Percentiles rank a stretch among this genome's conserved stretches.
Conservation (phyloP, 2,329 filamentous ascomycete species). For the Colletotrichum eremochloae region DNA sequence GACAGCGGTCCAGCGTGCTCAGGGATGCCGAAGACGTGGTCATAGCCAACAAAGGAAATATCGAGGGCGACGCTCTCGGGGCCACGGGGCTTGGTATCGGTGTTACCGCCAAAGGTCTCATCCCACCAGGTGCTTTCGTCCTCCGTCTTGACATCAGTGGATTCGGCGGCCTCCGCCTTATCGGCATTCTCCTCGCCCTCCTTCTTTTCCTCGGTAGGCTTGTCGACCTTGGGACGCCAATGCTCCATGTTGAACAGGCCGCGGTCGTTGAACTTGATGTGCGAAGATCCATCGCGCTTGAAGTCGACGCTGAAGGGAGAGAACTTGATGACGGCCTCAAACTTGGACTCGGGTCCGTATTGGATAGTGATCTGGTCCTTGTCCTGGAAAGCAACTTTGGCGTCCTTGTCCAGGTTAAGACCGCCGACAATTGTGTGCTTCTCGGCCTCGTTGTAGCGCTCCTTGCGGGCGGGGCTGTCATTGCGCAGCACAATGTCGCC, state of each 20-base stretch:
- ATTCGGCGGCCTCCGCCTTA: constrained; percentile 55
- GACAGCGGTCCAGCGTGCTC: constrained; percentile 92
- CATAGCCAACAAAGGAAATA: constrained; percentile 91
- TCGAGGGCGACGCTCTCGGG: constrained; percentile 93
- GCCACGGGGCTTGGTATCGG: constrained; percentile 93
- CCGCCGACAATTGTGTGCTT: constrained; percentile 90
- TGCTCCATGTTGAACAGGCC: constrained; percentile 94
- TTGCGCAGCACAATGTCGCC: constrained; percentile 91
- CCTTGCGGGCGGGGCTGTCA: constrained; percentile 86
- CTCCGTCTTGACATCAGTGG: constrained; percentile 59
- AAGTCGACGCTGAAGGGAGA: constrained; percentile 90
- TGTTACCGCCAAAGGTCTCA: constrained; percentile 94
- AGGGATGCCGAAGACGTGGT: constrained; percentile 93
- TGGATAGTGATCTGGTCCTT: constrained; percentile 79
- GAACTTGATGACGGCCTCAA: constrained; percentile 87
- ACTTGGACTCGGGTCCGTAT: constrained; percentile 82
- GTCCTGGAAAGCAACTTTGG: constrained; percentile 75
- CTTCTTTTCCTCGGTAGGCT: constrained; percentile 63
- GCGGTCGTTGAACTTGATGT: constrained; percentile 91
- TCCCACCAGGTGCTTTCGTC: constrained; percentile 98
- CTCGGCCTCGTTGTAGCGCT: constrained; percentile 93
- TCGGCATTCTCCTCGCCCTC: constrained; percentile 60
- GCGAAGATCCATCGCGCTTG: constrained; percentile 82
- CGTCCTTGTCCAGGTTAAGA: constrained; percentile 77
- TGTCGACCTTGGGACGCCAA: constrained; percentile 89